Percentiles rank a stretch among this genome's conserved stretches.
Conservation (phyloP, 108 stramenopile genomes). For the Fragilaria radians region DNA sequence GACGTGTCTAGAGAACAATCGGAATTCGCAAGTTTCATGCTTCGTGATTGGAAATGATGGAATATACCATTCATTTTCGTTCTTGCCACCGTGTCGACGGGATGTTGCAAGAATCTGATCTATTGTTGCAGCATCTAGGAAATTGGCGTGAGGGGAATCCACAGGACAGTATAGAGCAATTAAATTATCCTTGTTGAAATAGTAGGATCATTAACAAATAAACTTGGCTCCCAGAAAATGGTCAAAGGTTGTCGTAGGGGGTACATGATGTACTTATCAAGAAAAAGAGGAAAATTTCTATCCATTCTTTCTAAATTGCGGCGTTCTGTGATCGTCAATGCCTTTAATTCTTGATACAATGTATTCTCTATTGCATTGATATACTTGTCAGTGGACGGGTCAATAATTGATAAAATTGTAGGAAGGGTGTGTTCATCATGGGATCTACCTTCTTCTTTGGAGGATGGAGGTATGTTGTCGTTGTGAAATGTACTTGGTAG, state of each 20-base stretch:
- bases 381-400: conserved; percentile 9
- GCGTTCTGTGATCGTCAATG: not conserved
- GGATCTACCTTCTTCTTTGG: too few species aligned
- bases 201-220: not conserved
- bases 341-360: conserved; percentile 19
- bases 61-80: conserved; percentile 29
- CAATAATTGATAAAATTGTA: conserved; percentile 23
- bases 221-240: not conserved
- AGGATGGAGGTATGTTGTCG: too few species aligned
- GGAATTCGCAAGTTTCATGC: conserved; percentile 36
- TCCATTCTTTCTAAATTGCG: not conserved
- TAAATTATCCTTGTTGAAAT: not conserved
- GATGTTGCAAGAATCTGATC: conserved; percentile 36
- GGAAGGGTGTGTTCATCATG: conserved; percentile 10
- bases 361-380: conserved; percentile 34
- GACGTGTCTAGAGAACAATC: conserved; percentile 22
- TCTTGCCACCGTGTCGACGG: conserved; percentile 2
- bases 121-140: conserved; percentile 47
- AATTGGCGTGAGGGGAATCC: conserved; percentile 9
- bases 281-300: not conserved
- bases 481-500: too few species aligned
- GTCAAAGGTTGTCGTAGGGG: not conserved
- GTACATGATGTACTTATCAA: not conserved
- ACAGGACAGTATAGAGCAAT: conserved; percentile 13
- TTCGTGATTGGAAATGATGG: conserved; percentile 41